Conservation (phyloP, 768 basidiomycete genomes). For the Psilocybe azurescens region DNA sequence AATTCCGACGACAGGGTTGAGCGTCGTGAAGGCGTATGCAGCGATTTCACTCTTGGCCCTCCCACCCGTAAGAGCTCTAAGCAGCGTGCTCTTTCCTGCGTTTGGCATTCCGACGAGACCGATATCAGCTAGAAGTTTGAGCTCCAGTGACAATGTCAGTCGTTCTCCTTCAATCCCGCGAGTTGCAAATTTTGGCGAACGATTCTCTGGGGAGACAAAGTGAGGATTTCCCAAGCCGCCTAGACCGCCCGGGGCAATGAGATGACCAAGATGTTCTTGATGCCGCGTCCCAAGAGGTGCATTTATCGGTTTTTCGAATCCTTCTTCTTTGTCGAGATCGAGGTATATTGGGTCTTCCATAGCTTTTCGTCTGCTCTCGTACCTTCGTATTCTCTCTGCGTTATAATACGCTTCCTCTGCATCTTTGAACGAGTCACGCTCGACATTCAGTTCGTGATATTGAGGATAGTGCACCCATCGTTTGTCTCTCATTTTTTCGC, state of each 20-base stretch:
- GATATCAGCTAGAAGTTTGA: conserved; percentile 94
- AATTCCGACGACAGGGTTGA: conserved; percentile 93
- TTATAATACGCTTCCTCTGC: conserved; percentile 66
- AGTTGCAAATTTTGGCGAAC: conserved; percentile 88
- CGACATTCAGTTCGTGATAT: conserved; percentile 62
- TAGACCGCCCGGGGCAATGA: conserved; percentile 76
- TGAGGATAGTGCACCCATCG: conserved; percentile 86
- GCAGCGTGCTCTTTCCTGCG: conserved; percentile 89
- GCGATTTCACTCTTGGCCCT: conserved; percentile 86
- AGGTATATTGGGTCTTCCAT: conserved; percentile 52
- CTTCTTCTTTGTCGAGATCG: conserved; percentile 64
- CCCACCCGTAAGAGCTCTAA: conserved; percentile 88
- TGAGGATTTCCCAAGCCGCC: conserved; percentile 92
- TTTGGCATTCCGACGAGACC: conserved; percentile 97
- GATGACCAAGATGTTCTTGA: conserved; percentile 58
- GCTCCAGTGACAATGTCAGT: conserved; percentile 84
- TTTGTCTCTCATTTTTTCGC: conserved; percentile 63
- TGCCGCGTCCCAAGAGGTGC: conserved; percentile 69
- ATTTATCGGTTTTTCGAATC: conserved; percentile 48
- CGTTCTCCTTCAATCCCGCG: conserved; percentile 78
- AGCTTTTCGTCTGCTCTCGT: conserved; percentile 47
- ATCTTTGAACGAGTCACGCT: conserved; percentile 70
- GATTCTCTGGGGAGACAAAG: conserved; percentile 69
- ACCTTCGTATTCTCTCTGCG: conserved; percentile 65
- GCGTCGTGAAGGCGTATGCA: conserved; percentile 91